Evolutionary conservation across 148 eudicot genomes (phyloP).

Genomic region (Talinum fruticosum): DNA sequence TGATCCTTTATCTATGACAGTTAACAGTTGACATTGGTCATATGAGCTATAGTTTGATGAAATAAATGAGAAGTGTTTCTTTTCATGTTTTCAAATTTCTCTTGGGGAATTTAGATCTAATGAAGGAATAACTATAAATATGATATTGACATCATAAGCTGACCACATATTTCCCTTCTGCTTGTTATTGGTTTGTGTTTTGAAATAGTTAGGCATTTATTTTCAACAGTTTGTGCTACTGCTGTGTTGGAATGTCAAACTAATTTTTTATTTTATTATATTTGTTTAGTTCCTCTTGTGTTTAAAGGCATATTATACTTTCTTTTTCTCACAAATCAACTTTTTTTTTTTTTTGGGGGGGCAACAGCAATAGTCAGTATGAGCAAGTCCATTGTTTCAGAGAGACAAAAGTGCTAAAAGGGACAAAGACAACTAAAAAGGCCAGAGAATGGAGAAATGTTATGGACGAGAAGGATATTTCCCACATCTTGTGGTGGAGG

Average conservation of each 20-base stretch:
- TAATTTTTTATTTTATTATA: not conserved
- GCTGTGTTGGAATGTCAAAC: not conserved
- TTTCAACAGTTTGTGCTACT: not conserved
- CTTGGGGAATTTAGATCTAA: not conserved
- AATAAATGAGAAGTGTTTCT: not conserved
- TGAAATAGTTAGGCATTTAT: not conserved
- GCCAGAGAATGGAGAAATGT: slow-evolving; percentile 39
- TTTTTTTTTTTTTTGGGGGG: slow-evolving; percentile 10
- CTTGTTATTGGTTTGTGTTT: not conserved
- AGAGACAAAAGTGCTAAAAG: slow-evolving; percentile 42
- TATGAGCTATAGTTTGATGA: not conserved
- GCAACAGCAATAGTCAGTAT: slow-evolving; percentile 31
- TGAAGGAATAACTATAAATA: not conserved
- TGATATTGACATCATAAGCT: not conserved
- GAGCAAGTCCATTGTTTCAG: slow-evolving; percentile 44
- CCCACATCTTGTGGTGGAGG: slow-evolving; percentile 90
- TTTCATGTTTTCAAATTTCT: not conserved
- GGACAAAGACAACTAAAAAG: slow-evolving; percentile 46
- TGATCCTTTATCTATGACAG: not conserved
- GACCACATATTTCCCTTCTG: not conserved
- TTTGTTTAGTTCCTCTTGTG: not conserved
- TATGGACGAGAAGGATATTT: slow-evolving; percentile 54
- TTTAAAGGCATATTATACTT: not conserved
- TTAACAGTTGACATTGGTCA: not conserved
- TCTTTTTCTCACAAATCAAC: not conserved